Conservation (phyloP, 208 protist genomes). For the Acanthamoeba culbertsoni region DNA sequence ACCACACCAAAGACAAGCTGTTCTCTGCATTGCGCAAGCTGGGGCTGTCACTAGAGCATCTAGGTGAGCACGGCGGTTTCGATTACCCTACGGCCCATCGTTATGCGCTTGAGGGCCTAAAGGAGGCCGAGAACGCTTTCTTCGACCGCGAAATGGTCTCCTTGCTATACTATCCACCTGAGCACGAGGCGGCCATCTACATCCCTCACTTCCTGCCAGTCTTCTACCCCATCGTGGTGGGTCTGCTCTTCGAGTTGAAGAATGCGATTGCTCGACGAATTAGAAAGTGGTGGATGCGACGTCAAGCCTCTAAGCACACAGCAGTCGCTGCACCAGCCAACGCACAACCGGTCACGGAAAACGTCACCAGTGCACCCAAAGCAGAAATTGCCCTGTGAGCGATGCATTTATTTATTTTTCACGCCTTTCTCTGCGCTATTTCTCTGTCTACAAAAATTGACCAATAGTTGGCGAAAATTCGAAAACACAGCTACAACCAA, state of each 20-base stretch:
- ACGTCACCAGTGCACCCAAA: no score
- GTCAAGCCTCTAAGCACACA: neutral
- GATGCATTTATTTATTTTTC: neutral
- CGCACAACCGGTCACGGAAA: no score
- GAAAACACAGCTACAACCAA: neutral
- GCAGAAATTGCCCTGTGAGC: neutral
- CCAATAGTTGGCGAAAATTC: neutral
- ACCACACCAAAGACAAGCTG: constrained; percentile 69
- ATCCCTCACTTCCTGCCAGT: constrained; percentile 77
- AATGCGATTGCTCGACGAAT: neutral
- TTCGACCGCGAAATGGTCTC: constrained; percentile 78
- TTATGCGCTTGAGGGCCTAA: constrained; percentile 35
- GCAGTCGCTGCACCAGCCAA: neutral
- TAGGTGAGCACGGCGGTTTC: neutral
- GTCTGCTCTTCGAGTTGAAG: neutral
- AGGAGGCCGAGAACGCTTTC: constrained; percentile 71
- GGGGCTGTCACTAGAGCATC: neutral
- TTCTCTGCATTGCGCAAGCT: constrained; percentile 7
- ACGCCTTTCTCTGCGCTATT: neutral
- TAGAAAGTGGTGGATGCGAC: neutral
- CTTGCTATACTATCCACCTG: constrained; percentile 79
- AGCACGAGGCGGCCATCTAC: constrained; percentile 82
- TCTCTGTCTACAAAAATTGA: neutral
- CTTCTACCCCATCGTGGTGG: constrained; percentile 44
- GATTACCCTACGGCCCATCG: neutral